Conservation (phyloP, 768 basidiomycete species). For the Pholiota microspora region DNA sequence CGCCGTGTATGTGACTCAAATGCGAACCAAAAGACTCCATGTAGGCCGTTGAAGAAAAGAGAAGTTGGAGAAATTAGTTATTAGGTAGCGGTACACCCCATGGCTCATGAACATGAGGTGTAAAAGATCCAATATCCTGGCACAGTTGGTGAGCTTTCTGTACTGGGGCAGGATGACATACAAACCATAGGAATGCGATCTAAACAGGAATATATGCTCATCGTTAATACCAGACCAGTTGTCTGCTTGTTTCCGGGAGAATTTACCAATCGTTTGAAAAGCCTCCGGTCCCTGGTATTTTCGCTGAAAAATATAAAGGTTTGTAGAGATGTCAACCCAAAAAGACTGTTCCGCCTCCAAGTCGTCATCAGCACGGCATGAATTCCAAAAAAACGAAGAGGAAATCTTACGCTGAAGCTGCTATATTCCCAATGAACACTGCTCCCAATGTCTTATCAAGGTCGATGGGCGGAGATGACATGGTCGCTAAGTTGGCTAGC, state of each 20-base stretch:
- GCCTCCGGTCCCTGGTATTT: constrained; percentile 16
- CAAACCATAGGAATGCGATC: constrained; percentile 22
- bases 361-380: not conserved
- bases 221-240: constrained; percentile 2
- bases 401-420: constrained; percentile 13
- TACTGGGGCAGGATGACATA: no score
- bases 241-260: no score
- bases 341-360: constrained; percentile 12
- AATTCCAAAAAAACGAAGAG: not conserved
- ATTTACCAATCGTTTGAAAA: constrained; percentile 19
- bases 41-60: constrained; percentile 16
- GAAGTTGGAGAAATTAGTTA: constrained; percentile 15
- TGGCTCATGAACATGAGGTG: constrained; percentile 23
- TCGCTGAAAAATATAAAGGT: constrained; percentile 19
- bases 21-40: constrained; percentile 20
- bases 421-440: constrained; percentile 20
- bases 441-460: constrained; percentile 21
- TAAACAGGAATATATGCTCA: not conserved
- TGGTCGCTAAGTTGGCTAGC: constrained; percentile 8
- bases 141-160: not conserved
- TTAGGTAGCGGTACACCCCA: constrained; percentile 21
- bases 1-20: constrained; percentile 3
- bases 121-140: constrained; percentile 19
- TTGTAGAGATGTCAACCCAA: constrained; percentile 21
- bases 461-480: constrained; percentile 17